A percentile compares a stretch with the other conserved stretches of the same genome.
These are phyloP conservation scores for Alternaria solani DNA, from an alignment of 2,329 filamentous ascomycete species.

Conservation along the genomic window DNA sequence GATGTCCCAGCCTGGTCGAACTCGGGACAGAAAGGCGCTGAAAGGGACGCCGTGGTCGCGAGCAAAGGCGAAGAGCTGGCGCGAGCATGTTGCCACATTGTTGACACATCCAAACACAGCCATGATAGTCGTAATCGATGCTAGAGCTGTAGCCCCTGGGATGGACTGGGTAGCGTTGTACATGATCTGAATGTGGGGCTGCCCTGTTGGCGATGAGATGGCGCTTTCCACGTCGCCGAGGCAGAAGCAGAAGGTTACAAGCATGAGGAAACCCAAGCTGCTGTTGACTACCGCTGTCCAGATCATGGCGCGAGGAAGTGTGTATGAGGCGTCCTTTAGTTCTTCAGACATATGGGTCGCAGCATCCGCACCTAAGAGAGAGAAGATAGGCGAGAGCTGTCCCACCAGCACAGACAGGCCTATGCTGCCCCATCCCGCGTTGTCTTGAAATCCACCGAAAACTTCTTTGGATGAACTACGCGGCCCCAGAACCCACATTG, in stretches of 20 bases:
- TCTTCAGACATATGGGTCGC: constrained; percentile 47
- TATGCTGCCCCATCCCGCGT: constrained; percentile 36
- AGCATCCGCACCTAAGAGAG: constrained; percentile 39
- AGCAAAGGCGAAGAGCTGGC: constrained; percentile 47
- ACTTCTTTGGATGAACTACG: constrained; percentile 32
- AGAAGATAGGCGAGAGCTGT: constrained; percentile 32
- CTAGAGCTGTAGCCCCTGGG: constrained; percentile 29
- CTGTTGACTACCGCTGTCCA: constrained; percentile 51
- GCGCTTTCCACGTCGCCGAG: constrained; percentile 30
- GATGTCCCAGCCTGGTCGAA: constrained; percentile 33
- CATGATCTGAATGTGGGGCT: constrained; percentile 38
- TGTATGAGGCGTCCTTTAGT: constrained; percentile 42
- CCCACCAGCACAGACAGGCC: constrained; percentile 36
- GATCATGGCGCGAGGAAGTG: constrained; percentile 53
- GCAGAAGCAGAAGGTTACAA: constrained; percentile 42
- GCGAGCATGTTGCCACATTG: constrained; percentile 39
- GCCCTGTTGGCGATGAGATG: constrained; percentile 25
- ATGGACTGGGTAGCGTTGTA: constrained; percentile 35
- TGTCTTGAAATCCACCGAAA: constrained; percentile 37
- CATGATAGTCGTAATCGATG: constrained; percentile 39
- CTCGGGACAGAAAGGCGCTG: constrained; percentile 17
- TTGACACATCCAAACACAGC: constrained; percentile 37
- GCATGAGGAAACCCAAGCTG: constrained; percentile 49
- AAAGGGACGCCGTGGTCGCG: constrained; percentile 36
- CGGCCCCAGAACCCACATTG: constrained; percentile 41